Percentiles rank a stretch among this genome's conserved stretches.
Evolutionary conservation across 1,284 basidiomycete genomes (phyloP).

Genomic region (Neonothopanus nambi): DNA sequence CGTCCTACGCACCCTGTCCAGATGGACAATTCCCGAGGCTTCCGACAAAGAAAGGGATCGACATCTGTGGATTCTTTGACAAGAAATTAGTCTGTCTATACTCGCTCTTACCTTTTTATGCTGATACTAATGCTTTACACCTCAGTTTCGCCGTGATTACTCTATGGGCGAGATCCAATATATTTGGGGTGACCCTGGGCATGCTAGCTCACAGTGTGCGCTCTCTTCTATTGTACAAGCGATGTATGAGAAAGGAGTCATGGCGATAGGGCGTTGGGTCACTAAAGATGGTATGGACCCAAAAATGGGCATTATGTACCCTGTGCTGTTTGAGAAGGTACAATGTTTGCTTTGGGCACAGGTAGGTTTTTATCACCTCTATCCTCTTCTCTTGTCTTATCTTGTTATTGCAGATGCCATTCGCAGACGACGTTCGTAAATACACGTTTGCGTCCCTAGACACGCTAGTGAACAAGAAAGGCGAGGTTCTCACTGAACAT

Average conservation of each 20-base stretch:
- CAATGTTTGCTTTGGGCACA: slow-evolving; percentile 84
- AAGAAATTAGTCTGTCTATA: slow-evolving; percentile 52
- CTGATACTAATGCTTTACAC: slow-evolving; percentile 4
- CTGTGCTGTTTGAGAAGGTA: slow-evolving; percentile 62
- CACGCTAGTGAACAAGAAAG: slow-evolving; percentile 74
- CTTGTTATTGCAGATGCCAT: slow-evolving; percentile 72
- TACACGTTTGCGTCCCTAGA: slow-evolving; percentile 87
- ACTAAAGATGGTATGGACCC: slow-evolving; percentile 51
- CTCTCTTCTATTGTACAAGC: slow-evolving; percentile 86
- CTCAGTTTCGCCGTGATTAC: slow-evolving; percentile 77
- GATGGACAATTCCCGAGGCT: slow-evolving; percentile 77
- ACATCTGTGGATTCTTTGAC: slow-evolving; percentile 85
- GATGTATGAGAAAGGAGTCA: slow-evolving; percentile 47
- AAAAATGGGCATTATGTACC: slow-evolving; percentile 79
- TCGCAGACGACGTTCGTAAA: slow-evolving; percentile 89
- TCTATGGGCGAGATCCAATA: slow-evolving; percentile 88
- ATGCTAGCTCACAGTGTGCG: slow-evolving; percentile 75
- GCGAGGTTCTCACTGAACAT: slow-evolving; percentile 73
- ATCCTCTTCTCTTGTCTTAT: neutral
- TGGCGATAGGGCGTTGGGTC: slow-evolving; percentile 16
- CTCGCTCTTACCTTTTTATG: slow-evolving; percentile 1
- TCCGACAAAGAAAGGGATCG: slow-evolving; percentile 78
- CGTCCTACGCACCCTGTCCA: slow-evolving; percentile 83
- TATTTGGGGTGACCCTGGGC: slow-evolving; percentile 76
- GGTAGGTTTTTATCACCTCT: slow-evolving; percentile 40